Evolutionary conservation across 2,329 filamentous ascomycete genomes (phyloP), one percentile per base, ranked within the genome.

Genomic region (Fusarium sp.): DNA sequence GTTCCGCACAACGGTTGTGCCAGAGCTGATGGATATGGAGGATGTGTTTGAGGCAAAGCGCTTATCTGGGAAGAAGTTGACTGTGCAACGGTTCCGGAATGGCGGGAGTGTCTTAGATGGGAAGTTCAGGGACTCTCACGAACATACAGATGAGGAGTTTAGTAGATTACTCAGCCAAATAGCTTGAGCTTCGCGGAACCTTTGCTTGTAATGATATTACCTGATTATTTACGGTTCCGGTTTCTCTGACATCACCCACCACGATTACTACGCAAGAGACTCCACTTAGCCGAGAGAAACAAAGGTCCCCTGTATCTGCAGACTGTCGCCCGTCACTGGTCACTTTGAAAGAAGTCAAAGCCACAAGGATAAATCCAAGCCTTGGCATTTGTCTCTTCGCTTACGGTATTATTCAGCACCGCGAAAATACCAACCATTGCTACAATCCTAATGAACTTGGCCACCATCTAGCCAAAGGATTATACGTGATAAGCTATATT

Each of bases 1-100:
- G 47, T 72, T 72, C 12, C 68, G 70, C 0, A 72, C 70, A 1
- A 72, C 70, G 0, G 66, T 72, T 3, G 70, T 72, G 9, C 70
- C 70, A 0, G 53, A 61, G 4, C 40, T 72, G 1, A 44, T 73
- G 6, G 70, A 72, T 4, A 47, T 72, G 1, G 70, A 72, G 36
- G 70, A 72, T 4, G 7, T 72, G 3, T 73, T 70, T 11, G 70
- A 71, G 7, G 70, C 68, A 4, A 73, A 73, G 26, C 54, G 61
- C 1, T 15, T 73, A 20, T 68, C 70, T 0, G 70, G 70, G 2
- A 62, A 68, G 4, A 68, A 62, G 9, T n/a, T 73, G n/a, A 73
- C 68, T 0, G 56, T 73, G 30, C 70, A 73, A 19, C 49, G 48
- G 3, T 73, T 73, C 7, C 59, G 70, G 0, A 73, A 71, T 4